Base-by-base conservation (phyloP, 306 rosid genomes). In the Mucuna pruriens region DNA sequence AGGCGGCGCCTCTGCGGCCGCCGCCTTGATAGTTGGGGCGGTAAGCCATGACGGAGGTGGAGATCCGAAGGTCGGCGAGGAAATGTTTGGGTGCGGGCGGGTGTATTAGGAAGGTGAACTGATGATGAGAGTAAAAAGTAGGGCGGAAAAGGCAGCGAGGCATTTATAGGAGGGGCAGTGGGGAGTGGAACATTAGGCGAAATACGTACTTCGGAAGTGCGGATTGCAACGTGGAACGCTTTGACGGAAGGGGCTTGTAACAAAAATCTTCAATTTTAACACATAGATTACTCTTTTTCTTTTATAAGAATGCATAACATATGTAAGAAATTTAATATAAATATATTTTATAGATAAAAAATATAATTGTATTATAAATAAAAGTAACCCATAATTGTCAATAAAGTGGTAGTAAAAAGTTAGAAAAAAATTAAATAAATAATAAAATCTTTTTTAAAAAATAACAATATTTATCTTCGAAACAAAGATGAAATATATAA, bases 21-120 rank as follows among this genome's bases (percentile, higher is more conserved):
- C 89, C 94, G 2, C 95, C 94, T 71, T 85, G 97, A 86, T 54
- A 85, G 84, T 95, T 95, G 22, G 97, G 91, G 63, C 99, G 88
- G 76, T 83, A 49, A 48, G 97, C 86, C 97, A 95, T 95, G 74
- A 85, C 5, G 74, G 84, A 62, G 0, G 81, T 40, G 9, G 91
- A 74, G 85, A 91, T 80, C 26, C 64, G 74, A 39, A 29, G 33
- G 64, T 58, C 76, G 11, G 61, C 39, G 0, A 72, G 11, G 44
- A 40, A 68, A 75, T 36, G 65, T 38, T 74, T 85, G 52, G 81
- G 74, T 52, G 83, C 45, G 66, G 34, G 62, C 44, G 45, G 20
- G 76, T 40, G 82, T 22, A 49, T 29, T n/a, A n/a, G n/a, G 55
- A 36, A 51, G 10, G 42, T 19, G 72, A 17, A 58, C 51, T 1